Conservation (phyloP, 1,284 basidiomycete genomes). For the Ceratobasidium sp. region DNA sequence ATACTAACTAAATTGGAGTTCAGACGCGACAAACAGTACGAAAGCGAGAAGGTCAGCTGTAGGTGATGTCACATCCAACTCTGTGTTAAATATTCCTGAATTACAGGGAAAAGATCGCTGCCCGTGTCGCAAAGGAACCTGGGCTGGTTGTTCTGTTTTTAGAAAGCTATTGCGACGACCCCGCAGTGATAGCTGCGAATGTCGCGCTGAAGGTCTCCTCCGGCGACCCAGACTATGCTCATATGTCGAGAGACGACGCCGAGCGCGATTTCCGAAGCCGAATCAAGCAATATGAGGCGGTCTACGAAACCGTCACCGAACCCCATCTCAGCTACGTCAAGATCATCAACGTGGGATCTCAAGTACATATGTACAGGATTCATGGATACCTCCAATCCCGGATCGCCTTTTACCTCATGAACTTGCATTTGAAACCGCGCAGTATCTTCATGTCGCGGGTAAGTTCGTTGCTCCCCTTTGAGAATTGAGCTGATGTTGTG, state of each 20-base stretch:
- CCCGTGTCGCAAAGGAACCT: constrained; percentile 88
- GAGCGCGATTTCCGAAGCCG: constrained; percentile 91
- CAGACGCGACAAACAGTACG: constrained; percentile 96
- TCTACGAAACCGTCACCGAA: constrained; percentile 88
- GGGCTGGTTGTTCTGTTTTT: constrained; percentile 94
- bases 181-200: constrained; percentile 93
- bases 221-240: constrained; percentile 97
- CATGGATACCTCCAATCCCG: constrained; percentile 95
- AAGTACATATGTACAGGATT: constrained; percentile 85
- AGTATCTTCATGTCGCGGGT: constrained; percentile 97
- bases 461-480: constrained; percentile 51
- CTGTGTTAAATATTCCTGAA: constrained; percentile 18
- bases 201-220: constrained; percentile 95
- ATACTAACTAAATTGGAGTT: background rate
- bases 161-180: constrained; percentile 95
- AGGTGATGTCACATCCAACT: background rate
- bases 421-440: constrained; percentile 95
- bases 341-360: constrained; percentile 89
- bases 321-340: constrained; percentile 87
- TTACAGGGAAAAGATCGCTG: constrained; percentile 81
- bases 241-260: constrained; percentile 87
- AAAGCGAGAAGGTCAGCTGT: constrained; percentile 71
- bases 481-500: constrained; percentile 36
- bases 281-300: constrained; percentile 93
- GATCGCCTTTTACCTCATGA: constrained; percentile 99